Evolutionary conservation across 805 yeast species (phyloP), one percentile per base, ranked within the genome.

Genomic region (Aciculoconidium aculeatum): DNA sequence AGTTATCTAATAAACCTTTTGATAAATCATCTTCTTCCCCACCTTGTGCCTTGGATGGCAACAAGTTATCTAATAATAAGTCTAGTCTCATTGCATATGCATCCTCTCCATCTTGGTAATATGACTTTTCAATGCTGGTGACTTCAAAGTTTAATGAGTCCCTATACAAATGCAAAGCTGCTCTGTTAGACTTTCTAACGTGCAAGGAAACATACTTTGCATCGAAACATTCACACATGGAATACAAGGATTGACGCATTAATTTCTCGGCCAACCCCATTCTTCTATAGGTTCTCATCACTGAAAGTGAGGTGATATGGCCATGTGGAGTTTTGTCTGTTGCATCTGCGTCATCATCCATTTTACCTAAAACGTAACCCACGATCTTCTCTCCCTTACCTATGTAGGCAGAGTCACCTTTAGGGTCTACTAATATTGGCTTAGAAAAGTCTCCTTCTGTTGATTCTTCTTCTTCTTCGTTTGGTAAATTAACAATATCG

Each of bases 51-150:
- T 56, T 54, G 34, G 72, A 67, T 13, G 90, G 87, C 25, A 75
- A 37, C 37, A 81, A 60, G 15, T 78, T 80, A 10, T 78, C 77
- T 25, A 77, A 49, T 12, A 62, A 63, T 41, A 86, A 65, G 2
- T 64, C 67, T 51, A 83, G 83, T 50, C 76, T 77, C 98, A 92
- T 92, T 22, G 92, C 81, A 55, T 88, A 90, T 10, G 98, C 98
- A 58, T 92, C 96, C 58, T 92, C 98, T 17, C 94, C 95, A 57
- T 92, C 96, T 30, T 88, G 96, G 48, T 92, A 92, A 55, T 92
- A 92, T n/a, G 81, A 72, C 40, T 75, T 80, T 46, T 87, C 96
- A 35, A 92, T 77, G 23, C 79, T 74, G 34, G 81, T 66, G 23
- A 85, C 92, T 53, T 81, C 88, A 53, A 92, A 92, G 37, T 72